A percentile compares a stretch with the other conserved stretches of the same genome.
Conservation (phyloP, 2,329 filamentous ascomycete species). For the Graphilbum fragrans region DNA sequence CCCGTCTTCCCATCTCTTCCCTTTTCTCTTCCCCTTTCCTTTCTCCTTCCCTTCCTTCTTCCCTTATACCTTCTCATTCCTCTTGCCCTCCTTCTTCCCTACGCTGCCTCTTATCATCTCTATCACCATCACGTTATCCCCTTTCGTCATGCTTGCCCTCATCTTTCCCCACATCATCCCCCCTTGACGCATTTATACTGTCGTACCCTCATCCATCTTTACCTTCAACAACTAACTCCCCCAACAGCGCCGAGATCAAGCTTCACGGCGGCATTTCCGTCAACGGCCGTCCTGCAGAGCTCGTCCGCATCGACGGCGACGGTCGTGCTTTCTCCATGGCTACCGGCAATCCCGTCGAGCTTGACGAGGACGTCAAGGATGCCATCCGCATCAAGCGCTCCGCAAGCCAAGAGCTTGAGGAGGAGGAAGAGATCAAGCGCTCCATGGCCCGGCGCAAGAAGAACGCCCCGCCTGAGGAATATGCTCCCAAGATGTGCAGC, state of each 20-base stretch:
- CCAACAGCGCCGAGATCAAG: slow-evolving; percentile 56
- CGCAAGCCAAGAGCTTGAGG: slow-evolving; percentile 56
- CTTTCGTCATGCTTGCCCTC: too few species aligned
- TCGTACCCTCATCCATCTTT: too few species aligned
- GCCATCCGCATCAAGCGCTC: slow-evolving; percentile 51
- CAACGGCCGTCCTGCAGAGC: slow-evolving; percentile 71
- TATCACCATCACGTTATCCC: too few species aligned
- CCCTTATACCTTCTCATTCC: too few species aligned
- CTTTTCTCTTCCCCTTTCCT: neutral
- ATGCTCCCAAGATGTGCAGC: slow-evolving; percentile 66
- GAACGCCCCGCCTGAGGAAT: slow-evolving; percentile 75
- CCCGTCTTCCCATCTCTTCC: neutral
- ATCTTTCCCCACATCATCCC: too few species aligned
- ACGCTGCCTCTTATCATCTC: too few species aligned
- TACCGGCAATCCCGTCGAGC: slow-evolving; percentile 52
- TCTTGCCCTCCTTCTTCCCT: too few species aligned
- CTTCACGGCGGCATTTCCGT: slow-evolving; percentile 71
- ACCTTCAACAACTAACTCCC: too few species aligned
- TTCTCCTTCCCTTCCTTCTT: neutral
- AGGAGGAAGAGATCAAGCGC: slow-evolving; percentile 72
- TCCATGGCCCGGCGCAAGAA: slow-evolving; percentile 96
- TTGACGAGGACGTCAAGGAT: slow-evolving; percentile 33
- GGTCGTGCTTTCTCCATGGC: slow-evolving; percentile 70
- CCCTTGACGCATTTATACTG: too few species aligned
- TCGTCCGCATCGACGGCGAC: slow-evolving; percentile 70